A percentile compares a stretch with the other conserved stretches of the same genome.
Evolutionary conservation across 1,139 yeast genomes (phyloP).

Genomic region (Pichia sp.): DNA sequence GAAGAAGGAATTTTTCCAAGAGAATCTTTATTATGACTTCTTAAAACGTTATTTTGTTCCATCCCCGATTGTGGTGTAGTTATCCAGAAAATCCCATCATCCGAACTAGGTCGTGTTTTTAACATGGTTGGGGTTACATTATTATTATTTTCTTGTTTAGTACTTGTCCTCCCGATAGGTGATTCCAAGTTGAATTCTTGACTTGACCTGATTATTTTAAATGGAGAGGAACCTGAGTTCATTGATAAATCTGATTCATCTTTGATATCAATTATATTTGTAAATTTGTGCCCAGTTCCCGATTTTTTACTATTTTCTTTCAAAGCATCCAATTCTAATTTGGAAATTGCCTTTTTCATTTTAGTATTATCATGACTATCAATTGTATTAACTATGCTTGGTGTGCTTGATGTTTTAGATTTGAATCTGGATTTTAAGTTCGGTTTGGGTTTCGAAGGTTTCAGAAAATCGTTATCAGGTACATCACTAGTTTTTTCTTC

Average conservation of each 20-base stretch:
- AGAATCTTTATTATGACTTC: background rate
- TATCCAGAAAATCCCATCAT: constrained; percentile 31
- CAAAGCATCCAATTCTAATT: constrained; percentile 2
- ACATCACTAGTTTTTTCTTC: background rate
- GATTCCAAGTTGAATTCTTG: constrained; percentile 13
- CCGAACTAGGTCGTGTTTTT: constrained; percentile 23
- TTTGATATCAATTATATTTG: constrained; percentile 2
- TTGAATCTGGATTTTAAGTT: background rate
- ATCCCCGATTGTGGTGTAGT: constrained; percentile 21
- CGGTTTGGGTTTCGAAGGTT: background rate
- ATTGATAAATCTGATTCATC: constrained; percentile 11
- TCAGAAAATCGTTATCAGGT: background rate
- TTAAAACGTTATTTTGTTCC: background rate
- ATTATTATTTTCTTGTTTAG: background rate
- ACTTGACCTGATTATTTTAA: constrained; percentile 12
- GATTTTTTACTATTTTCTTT: constrained; percentile 2
- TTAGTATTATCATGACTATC: background rate
- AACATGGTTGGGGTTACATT: background rate
- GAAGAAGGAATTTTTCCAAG: constrained; percentile 13
- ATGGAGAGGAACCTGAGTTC: constrained; percentile 9
- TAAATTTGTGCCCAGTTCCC: background rate
- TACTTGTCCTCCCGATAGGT: background rate
- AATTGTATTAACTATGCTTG: constrained; percentile 5
- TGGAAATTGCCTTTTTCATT: constrained; percentile 10
- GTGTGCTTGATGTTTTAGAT: background rate